phyloP scores from a whole-genome alignment of 768 basidiomycete genomes.

The Rossbeevera mucosa region DNA sequence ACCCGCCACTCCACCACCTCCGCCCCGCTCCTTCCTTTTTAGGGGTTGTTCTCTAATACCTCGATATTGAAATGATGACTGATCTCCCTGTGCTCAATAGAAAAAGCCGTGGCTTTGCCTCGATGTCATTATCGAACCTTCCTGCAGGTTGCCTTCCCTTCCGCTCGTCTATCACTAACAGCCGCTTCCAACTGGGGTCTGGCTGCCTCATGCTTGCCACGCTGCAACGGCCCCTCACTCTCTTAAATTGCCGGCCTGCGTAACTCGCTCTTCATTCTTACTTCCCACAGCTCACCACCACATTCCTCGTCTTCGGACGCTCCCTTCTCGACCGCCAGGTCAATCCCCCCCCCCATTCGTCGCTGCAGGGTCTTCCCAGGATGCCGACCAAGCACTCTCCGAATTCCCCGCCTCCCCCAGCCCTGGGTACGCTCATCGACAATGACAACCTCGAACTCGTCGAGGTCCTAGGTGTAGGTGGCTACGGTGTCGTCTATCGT shows the following conservation, averaged over 20 bases:
- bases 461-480: slow-evolving; percentile 85
- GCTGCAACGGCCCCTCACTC: slow-evolving; percentile 29
- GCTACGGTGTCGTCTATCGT: slow-evolving; percentile 93
- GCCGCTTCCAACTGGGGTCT: slow-evolving; percentile 27
- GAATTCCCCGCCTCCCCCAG: slow-evolving; percentile 44
- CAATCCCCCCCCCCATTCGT: slow-evolving; percentile 11
- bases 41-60: slow-evolving; percentile 15
- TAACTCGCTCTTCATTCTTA: slow-evolving; percentile 22
- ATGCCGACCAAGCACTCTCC: slow-evolving; percentile 32
- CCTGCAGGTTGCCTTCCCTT: slow-evolving; percentile 26
- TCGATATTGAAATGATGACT: slow-evolving; percentile 32
- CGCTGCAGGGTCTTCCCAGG: slow-evolving; percentile 17
- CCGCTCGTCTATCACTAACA: slow-evolving; percentile 32
- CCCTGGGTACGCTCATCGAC: slow-evolving; percentile 79
- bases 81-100: slow-evolving; percentile 25
- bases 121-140: slow-evolving; percentile 27
- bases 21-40: slow-evolving; percentile 20
- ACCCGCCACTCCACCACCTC: slow-evolving; percentile 6
- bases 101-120: slow-evolving; percentile 22
- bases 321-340: slow-evolving; percentile 23
- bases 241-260: slow-evolving; percentile 30
- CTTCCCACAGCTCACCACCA: slow-evolving; percentile 20
- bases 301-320: slow-evolving; percentile 22
- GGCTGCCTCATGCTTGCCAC: slow-evolving; percentile 35
- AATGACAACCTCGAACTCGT: slow-evolving; percentile 76